Percentiles rank a stretch among this genome's conserved stretches.
Evolutionary conservation across 192 early-diverging fungal species (phyloP).

Genomic region (Coemansia reversa): DNA sequence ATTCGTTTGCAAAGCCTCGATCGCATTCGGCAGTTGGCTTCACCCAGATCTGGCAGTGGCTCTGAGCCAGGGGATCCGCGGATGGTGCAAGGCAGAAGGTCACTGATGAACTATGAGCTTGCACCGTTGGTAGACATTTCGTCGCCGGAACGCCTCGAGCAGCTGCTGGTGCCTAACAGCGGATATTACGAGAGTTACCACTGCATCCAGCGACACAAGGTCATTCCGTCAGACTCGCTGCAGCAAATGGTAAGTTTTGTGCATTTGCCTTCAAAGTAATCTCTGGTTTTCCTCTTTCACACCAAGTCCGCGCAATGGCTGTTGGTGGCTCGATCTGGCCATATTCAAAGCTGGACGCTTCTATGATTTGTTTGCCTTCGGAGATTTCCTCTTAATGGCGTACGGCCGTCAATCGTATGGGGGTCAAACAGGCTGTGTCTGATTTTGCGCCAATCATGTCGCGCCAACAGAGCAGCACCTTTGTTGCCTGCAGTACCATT

Average conservation of each 20-base stretch:
- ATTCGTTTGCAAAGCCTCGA: constrained; percentile 37
- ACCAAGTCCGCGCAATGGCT: not conserved
- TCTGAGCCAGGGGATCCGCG: constrained; percentile 9
- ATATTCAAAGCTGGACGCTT: not conserved
- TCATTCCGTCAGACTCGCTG: constrained; percentile 39
- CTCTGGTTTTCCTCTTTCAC: not conserved
- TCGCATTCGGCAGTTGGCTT: constrained; percentile 17
- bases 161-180: constrained; percentile 31
- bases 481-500: not conserved
- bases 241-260: constrained; percentile 41
- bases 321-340: not conserved
- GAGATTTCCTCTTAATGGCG: not conserved
- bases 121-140: constrained; percentile 27
- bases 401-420: not conserved
- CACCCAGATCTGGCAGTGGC: constrained; percentile 10
- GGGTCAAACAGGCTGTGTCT: not conserved
- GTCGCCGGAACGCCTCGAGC: constrained; percentile 30
- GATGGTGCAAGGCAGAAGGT: not conserved
- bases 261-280: not conserved
- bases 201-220: constrained; percentile 51
- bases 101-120: constrained; percentile 1
- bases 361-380: not conserved
- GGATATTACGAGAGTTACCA: constrained; percentile 45
- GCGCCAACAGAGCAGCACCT: not conserved
- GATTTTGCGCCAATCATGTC: not conserved